phyloP scores from a whole-genome alignment of 768 basidiomycete genomes.

The Boletus rufocinnamomeus region DNA sequence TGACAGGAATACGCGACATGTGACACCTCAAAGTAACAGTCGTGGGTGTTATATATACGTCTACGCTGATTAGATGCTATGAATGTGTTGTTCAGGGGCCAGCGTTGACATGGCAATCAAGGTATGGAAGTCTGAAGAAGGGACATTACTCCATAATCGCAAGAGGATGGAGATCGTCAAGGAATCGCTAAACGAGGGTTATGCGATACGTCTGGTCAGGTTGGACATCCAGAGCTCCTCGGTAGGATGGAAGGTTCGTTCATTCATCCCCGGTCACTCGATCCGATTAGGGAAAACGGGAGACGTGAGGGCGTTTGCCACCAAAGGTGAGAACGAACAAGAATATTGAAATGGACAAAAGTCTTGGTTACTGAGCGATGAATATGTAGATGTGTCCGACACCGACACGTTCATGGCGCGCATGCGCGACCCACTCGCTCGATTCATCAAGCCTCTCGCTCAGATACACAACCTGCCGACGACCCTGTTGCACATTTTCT shows the following conservation, averaged over 20 bases:
- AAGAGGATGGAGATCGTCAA: slow-evolving; percentile 71
- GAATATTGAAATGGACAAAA: too few species aligned
- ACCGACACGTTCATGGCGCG: too few species aligned
- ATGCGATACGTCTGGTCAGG: slow-evolving; percentile 76
- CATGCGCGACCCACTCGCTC: too few species aligned
- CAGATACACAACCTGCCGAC: slow-evolving; percentile 71
- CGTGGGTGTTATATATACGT: slow-evolving; percentile 31
- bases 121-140: slow-evolving; percentile 70
- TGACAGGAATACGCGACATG: slow-evolving; percentile 25
- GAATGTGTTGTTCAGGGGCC: slow-evolving; percentile 36
- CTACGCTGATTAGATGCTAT: neutral
- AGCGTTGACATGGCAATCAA: slow-evolving; percentile 73
- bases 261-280: slow-evolving; percentile 1
- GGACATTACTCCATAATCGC: slow-evolving; percentile 60
- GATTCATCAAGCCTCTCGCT: slow-evolving; percentile 67
- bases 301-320: slow-evolving; percentile 60
- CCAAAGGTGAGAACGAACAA: too few species aligned
- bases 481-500: slow-evolving; percentile 81
- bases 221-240: slow-evolving; percentile 58
- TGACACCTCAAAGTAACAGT: slow-evolving; percentile 48
- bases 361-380: too few species aligned
- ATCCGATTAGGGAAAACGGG: slow-evolving; percentile 55
- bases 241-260: slow-evolving; percentile 56
- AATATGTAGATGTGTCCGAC: too few species aligned
- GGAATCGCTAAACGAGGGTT: slow-evolving; percentile 77